Conservation (phyloP, 2,329 filamentous ascomycete species). For the Diaporthe caulivora region DNA sequence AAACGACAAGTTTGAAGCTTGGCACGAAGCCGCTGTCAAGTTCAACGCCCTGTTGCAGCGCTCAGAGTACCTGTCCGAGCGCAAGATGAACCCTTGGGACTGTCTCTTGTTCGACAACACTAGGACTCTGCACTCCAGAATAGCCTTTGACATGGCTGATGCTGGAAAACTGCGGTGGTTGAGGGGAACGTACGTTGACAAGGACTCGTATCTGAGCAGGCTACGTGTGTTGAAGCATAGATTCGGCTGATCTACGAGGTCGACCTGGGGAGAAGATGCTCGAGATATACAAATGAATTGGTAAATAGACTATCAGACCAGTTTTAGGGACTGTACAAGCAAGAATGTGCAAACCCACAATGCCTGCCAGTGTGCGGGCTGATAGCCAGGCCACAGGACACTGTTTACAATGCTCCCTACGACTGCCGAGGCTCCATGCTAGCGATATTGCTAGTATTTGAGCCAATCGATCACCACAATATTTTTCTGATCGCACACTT, state of each 20-base stretch:
- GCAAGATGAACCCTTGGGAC: not conserved
- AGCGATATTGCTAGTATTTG: too few relatives aligned
- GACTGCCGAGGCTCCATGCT: too few relatives aligned
- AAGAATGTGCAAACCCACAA: too few relatives aligned
- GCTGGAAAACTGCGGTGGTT: not conserved
- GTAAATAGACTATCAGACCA: too few relatives aligned
- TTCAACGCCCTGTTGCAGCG: not conserved
- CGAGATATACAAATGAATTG: too few relatives aligned
- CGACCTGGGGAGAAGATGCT: too few relatives aligned
- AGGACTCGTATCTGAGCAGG: not conserved
- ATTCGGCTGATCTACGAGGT: not conserved
- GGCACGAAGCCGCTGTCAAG: not conserved
- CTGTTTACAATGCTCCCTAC: too few relatives aligned
- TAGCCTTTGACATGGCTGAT: not conserved
- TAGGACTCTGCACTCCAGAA: not conserved
- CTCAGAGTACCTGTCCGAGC: not conserved
- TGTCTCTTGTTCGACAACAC: constrained; percentile 6
- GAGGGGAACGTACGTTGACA: constrained; percentile 4
- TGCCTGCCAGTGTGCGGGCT: too few relatives aligned
- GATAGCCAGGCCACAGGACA: too few relatives aligned
- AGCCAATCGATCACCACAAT: too few relatives aligned
- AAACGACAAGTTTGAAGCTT: not conserved
- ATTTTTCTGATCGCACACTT: too few relatives aligned
- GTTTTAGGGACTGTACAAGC: too few relatives aligned
- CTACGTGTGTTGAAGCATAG: not conserved